A percentile compares a stretch with the other conserved stretches of the same genome.
Conservation (phyloP, 805 yeast species). For the Candida chilensis region DNA sequence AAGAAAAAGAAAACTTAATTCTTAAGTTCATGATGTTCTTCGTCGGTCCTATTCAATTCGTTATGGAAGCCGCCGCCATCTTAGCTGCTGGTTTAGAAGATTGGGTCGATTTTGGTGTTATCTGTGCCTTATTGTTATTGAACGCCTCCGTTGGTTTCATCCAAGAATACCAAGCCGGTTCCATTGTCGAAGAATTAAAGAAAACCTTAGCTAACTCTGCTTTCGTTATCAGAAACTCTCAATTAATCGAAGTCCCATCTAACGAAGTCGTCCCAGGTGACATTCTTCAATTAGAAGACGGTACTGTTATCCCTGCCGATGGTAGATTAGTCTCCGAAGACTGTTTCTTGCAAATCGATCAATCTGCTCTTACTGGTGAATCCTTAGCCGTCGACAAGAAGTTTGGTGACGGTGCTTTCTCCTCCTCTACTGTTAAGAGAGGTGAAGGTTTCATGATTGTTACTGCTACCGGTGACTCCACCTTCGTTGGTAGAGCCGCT, state of each 20-base stretch:
- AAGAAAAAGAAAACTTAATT: constrained; percentile 72
- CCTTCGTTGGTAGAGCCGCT: constrained; percentile 97
- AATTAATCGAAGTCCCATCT: constrained; percentile 65
- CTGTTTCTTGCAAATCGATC: constrained; percentile 84
- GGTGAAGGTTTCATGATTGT: constrained; percentile 94
- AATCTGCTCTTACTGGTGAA: constrained; percentile 97
- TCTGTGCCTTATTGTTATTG: constrained; percentile 75
- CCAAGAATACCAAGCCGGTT: constrained; percentile 97
- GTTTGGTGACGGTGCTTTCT: constrained; percentile 79
- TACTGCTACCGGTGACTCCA: constrained; percentile 91
- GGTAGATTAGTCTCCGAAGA: constrained; percentile 85
- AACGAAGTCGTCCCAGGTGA: constrained; percentile 94
- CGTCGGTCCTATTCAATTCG: constrained; percentile 94
- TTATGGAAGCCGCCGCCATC: constrained; percentile 94
- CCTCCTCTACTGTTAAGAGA: constrained; percentile 91
- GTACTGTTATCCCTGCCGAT: constrained; percentile 88
- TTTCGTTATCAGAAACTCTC: constrained; percentile 76
- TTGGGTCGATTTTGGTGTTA: constrained; percentile 99
- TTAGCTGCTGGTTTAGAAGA: constrained; percentile 94
- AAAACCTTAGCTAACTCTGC: constrained; percentile 92
- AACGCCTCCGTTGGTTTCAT: constrained; percentile 94
- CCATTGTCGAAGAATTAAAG: constrained; percentile 93
- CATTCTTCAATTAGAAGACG: constrained; percentile 85
- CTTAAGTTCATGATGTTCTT: constrained; percentile 81
- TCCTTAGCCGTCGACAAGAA: constrained; percentile 92